A percentile compares a stretch with the other conserved stretches of the same genome.
Evolutionary conservation across 331 rosid genomes (phyloP).

Genomic region (Cydonia oblonga): DNA sequence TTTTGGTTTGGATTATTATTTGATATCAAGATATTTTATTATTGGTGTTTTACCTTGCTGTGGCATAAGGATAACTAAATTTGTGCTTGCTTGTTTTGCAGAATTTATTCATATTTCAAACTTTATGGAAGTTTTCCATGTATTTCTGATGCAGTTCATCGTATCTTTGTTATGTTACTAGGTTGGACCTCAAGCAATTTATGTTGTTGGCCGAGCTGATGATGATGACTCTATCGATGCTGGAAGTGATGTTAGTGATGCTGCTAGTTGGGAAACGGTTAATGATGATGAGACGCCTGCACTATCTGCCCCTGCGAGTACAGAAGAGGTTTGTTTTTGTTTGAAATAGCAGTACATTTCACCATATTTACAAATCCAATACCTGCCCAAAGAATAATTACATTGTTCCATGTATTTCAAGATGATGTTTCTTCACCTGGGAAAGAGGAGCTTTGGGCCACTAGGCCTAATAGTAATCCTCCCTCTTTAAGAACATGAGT

Average conservation of each 20-base stretch:
- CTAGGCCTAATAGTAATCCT: not conserved
- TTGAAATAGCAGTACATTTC: conserved; percentile 12
- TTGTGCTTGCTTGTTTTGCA: not conserved
- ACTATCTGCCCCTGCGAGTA: conserved; percentile 37
- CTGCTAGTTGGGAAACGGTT: conserved; percentile 99
- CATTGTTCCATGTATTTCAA: not conserved
- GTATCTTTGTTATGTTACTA: conserved; percentile 25
- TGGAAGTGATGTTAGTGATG: conserved; percentile 88
- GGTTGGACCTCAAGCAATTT: conserved; percentile 99
- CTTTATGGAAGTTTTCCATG: not conserved
- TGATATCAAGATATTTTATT: not conserved
- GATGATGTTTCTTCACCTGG: not conserved
- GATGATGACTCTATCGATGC: conserved; percentile 83
- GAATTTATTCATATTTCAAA: not conserved
- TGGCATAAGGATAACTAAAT: not conserved
- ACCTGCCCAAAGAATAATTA: conserved; percentile 5
- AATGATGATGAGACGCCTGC: conserved; percentile 62
- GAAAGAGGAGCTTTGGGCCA: not conserved
- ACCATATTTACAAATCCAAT: conserved; percentile 5
- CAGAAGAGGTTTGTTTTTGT: conserved; percentile 55
- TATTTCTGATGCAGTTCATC: not conserved
- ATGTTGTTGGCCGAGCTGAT: conserved; percentile 96
- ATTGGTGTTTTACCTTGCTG: not conserved
- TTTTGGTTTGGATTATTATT: not conserved
- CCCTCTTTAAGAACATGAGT: not conserved